These are phyloP conservation scores for Claviceps citrina DNA, from an alignment of 2,329 filamentous ascomycete species.

Conservation along the genomic window DNA sequence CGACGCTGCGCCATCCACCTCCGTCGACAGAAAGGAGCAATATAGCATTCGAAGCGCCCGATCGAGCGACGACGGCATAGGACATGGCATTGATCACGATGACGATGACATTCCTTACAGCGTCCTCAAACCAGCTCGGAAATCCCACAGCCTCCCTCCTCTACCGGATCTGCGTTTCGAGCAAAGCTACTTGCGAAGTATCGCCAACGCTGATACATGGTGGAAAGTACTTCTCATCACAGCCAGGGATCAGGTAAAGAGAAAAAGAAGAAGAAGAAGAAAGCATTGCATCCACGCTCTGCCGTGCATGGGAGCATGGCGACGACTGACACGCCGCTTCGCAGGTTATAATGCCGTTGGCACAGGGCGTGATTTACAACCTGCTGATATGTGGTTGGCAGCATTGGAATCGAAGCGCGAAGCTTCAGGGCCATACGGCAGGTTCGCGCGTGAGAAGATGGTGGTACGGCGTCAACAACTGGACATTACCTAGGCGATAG, in stretches of 20 bases:
- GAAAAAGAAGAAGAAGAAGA: not conserved
- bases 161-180: constrained; percentile 90
- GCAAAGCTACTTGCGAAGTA: constrained; percentile 90
- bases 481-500: constrained; percentile 51
- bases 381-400: constrained; percentile 76
- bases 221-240: constrained; percentile 74
- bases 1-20: constrained; percentile 69
- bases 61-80: constrained; percentile 12
- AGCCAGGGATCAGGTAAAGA: constrained; percentile 62
- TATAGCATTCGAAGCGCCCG: constrained; percentile 13
- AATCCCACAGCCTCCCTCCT: constrained; percentile 35
- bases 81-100: constrained; percentile 30
- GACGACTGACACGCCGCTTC: constrained; percentile 2
- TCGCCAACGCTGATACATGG: constrained; percentile 64
- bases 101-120: constrained; percentile 58
- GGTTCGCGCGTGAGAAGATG: constrained; percentile 70
- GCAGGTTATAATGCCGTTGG: constrained; percentile 69
- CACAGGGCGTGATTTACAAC: constrained; percentile 82
- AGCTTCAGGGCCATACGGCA: constrained; percentile 58
- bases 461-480: constrained; percentile 95
- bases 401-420: constrained; percentile 68
- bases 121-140: constrained; percentile 40
- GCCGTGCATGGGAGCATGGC: too few relatives aligned
- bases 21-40: constrained; percentile 41
- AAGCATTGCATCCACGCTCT: not conserved